Conservation (phyloP, 2,329 filamentous ascomycete genomes). For the Phoma sp. region DNA sequence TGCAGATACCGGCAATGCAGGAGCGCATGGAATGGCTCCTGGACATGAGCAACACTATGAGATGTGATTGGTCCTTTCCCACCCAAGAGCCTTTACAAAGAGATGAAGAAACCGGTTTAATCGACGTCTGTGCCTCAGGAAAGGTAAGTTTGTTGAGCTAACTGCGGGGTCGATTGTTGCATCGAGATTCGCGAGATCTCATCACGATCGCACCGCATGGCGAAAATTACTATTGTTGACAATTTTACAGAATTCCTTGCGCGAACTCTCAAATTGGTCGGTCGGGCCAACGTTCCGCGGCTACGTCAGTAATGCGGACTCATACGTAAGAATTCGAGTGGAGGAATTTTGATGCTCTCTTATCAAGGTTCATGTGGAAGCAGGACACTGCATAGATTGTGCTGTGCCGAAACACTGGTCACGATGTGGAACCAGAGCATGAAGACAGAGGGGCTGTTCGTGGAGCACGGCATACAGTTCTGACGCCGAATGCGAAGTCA, state of each 20-base stretch:
- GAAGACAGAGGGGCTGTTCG: no score
- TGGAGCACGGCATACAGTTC: no score
- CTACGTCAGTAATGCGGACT: slow-evolving; percentile 33
- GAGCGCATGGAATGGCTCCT: slow-evolving; percentile 33
- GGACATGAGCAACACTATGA: slow-evolving; percentile 26
- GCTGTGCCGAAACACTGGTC: background rate
- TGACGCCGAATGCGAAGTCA: no score
- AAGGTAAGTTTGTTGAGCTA: slow-evolving; percentile 13
- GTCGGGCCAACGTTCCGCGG: slow-evolving; percentile 31
- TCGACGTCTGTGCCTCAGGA: slow-evolving; percentile 24
- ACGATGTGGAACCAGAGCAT: no score
- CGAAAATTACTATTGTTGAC: background rate
- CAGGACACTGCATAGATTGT: background rate
- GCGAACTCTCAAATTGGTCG: slow-evolving; percentile 27
- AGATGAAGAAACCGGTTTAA: slow-evolving; percentile 19
- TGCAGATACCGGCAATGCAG: slow-evolving; percentile 34
- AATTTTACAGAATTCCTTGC: slow-evolving; percentile 8
- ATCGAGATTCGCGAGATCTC: background rate
- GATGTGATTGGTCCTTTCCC: slow-evolving; percentile 27
- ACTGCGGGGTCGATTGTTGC: background rate
- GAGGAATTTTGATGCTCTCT: slow-evolving; percentile 15
- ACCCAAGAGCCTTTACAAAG: slow-evolving; percentile 16
- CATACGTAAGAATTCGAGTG: slow-evolving; percentile 30
- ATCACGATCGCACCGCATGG: background rate
- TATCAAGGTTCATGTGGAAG: no score